Percentiles rank a stretch among this genome's conserved stretches.
Evolutionary conservation across 108 stramenopile genomes (phyloP).

Genomic region (Cylindrotheca closterium): DNA sequence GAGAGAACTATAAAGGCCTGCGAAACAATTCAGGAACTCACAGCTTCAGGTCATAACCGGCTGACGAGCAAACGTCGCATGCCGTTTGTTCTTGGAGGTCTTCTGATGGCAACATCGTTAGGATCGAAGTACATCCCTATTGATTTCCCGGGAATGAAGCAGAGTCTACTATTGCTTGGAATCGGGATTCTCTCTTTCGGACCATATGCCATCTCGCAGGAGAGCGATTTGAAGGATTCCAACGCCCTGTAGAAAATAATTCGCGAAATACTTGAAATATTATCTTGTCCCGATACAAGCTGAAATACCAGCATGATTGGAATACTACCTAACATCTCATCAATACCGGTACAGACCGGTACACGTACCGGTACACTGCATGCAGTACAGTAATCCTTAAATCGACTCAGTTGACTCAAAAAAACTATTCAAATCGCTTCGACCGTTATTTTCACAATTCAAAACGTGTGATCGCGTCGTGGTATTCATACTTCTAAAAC

Average conservation of each 20-base stretch:
- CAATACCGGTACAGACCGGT: too few relatives aligned
- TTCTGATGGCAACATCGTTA: conserved; percentile 8
- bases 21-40: conserved; percentile 60
- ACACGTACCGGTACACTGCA: too few relatives aligned
- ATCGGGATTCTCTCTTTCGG: conserved; percentile 16
- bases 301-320: too few relatives aligned
- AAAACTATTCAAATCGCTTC: too few relatives aligned
- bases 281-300: too few relatives aligned
- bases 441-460: too few relatives aligned
- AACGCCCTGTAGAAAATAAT: conserved; percentile 3
- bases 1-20: conserved; percentile 75
- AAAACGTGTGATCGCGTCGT: too few relatives aligned
- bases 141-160: conserved; percentile 1
- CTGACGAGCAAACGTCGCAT: conserved; percentile 18
- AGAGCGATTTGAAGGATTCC: conserved; percentile 8
- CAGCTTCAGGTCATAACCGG: conserved; percentile 30
- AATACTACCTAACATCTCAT: too few relatives aligned
- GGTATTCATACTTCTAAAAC: too few relatives aligned
- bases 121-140: neutral
- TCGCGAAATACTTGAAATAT: too few relatives aligned
- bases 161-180: conserved; percentile 22
- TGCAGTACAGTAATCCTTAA: too few relatives aligned
- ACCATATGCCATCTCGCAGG: conserved; percentile 9
- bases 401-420: too few relatives aligned
- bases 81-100: conserved; percentile 12